These are phyloP conservation scores for Alternaria arborescens DNA, from an alignment of 2,329 filamentous ascomycete genomes.

Conservation along the genomic window DNA sequence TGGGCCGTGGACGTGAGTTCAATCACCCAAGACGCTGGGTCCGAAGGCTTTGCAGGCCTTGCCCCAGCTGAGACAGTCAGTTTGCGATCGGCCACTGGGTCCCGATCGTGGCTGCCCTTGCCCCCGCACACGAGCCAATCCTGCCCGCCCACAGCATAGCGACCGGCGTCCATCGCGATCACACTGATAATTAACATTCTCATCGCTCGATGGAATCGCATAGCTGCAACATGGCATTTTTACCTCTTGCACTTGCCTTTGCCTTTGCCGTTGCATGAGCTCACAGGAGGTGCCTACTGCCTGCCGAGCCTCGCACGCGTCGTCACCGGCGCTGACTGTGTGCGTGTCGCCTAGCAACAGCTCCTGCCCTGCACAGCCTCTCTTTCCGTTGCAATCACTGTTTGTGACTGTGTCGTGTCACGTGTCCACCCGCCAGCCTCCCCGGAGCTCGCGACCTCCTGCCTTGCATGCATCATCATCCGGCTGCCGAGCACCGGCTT, in stretches of 20 bases:
- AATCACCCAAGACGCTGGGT: conserved; percentile 11
- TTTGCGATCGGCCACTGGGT: conserved; percentile 8
- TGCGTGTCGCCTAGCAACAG: background rate
- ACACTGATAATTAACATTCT: background rate
- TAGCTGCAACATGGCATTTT: background rate
- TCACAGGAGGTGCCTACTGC: background rate
- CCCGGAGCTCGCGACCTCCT: background rate
- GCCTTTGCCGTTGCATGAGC: background rate
- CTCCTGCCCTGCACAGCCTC: background rate
- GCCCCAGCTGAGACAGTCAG: conserved; percentile 6
- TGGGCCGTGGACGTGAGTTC: conserved; percentile 9
- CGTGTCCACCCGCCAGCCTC: background rate
- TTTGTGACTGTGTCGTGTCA: background rate
- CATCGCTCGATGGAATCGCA: background rate
- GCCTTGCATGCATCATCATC: background rate
- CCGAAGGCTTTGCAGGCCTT: conserved; percentile 7
- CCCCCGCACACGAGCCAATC: conserved; percentile 4
- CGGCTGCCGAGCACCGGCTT: background rate
- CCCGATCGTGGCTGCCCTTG: conserved; percentile 13
- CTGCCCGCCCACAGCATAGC: background rate
- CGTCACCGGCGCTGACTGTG: conserved; percentile 4
- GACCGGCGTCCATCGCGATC: background rate
- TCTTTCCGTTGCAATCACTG: background rate
- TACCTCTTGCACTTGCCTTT: background rate
- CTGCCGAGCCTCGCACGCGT: background rate